Conservation (phyloP, 2,329 filamentous ascomycete genomes). For the Raffaelea ambrosiae region DNA sequence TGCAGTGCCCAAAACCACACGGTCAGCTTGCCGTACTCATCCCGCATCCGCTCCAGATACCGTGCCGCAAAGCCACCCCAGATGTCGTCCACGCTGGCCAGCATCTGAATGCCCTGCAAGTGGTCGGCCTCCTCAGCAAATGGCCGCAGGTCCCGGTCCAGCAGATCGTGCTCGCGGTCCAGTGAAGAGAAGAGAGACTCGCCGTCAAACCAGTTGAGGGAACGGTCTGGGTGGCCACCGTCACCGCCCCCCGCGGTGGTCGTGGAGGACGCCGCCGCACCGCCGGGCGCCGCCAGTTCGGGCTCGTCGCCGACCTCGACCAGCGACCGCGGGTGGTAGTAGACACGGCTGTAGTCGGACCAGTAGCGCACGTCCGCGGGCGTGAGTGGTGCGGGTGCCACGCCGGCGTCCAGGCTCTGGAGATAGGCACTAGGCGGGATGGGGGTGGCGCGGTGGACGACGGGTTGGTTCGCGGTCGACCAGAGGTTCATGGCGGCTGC, state of each 20-base stretch:
- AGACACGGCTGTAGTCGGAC: slow-evolving; percentile 93
- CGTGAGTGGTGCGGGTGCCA: slow-evolving; percentile 52
- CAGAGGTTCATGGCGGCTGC: slow-evolving; percentile 6
- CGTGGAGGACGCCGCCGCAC: neutral
- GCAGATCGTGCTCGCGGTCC: slow-evolving; percentile 73
- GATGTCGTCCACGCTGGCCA: slow-evolving; percentile 64
- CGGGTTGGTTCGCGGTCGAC: slow-evolving; percentile 47
- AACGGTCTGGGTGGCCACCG: neutral
- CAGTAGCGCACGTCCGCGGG: slow-evolving; percentile 78
- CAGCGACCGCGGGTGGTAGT: slow-evolving; percentile 80
- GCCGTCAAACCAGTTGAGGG: slow-evolving; percentile 52
- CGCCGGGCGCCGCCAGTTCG: neutral
- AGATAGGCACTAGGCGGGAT: slow-evolving; percentile 72
- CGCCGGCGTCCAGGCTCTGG: slow-evolving; percentile 65
- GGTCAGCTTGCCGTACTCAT: slow-evolving; percentile 83
- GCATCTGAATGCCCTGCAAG: slow-evolving; percentile 77
- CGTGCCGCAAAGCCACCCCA: slow-evolving; percentile 71
- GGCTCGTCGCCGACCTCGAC: slow-evolving; percentile 52
- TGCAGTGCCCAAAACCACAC: slow-evolving; percentile 85
- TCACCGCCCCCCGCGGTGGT: no score
- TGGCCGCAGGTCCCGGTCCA: slow-evolving; percentile 81
- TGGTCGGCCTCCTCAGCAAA: slow-evolving; percentile 93
- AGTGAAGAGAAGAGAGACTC: slow-evolving; percentile 65
- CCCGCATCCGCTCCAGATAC: slow-evolving; percentile 69
- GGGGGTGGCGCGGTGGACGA: slow-evolving; percentile 58